phyloP scores from a whole-genome alignment of 306 rosid genomes.

The Begonia masoniana region DNA sequence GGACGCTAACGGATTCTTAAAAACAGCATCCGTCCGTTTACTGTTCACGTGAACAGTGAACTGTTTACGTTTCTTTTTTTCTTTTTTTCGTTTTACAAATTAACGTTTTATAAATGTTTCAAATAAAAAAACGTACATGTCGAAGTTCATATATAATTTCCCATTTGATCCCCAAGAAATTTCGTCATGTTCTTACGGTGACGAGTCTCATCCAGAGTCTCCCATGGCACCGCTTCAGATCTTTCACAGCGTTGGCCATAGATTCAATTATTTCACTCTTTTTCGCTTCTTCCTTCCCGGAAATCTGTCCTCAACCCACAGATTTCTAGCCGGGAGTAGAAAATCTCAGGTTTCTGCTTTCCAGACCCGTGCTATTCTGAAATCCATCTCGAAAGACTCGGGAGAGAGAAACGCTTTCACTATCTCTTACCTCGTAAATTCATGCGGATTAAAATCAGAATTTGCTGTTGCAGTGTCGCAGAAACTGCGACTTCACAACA shows the following conservation, averaged over 20 bases:
- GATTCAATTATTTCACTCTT: not conserved
- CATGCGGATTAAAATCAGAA: constrained; percentile 20
- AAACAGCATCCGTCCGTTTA: no score
- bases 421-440: constrained; percentile 15
- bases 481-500: constrained; percentile 8
- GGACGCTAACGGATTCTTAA: no score
- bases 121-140: no score
- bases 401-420: not conserved
- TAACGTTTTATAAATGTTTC: no score
- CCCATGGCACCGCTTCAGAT: not conserved
- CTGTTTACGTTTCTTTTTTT: no score
- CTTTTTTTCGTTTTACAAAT: no score
- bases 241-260: constrained; percentile 3
- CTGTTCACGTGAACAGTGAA: no score
- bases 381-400: not conserved
- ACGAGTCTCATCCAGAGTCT: not conserved
- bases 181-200: no score
- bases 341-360: not conserved
- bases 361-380: not conserved
- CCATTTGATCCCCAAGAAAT: no score
- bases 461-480: constrained; percentile 11
- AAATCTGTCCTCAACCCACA: not conserved
- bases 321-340: not conserved
- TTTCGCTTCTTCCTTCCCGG: not conserved
- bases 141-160: no score